Base-by-base conservation (phyloP, 2,329 filamentous ascomycete genomes). In the Aureobasidium vineae region DNA sequence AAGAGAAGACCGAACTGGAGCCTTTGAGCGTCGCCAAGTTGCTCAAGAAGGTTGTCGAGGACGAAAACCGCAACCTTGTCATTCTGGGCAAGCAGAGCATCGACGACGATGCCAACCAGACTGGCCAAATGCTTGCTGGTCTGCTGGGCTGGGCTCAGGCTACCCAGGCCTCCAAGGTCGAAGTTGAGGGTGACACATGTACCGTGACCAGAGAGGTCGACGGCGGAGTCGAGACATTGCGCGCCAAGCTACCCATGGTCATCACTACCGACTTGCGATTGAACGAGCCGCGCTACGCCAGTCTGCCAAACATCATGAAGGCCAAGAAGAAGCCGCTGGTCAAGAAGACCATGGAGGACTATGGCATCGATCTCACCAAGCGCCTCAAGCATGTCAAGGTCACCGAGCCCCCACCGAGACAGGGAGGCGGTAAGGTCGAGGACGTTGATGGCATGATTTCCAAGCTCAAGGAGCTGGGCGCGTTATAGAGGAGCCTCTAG, bases 311-410 rank as follows among this genome's bases (percentile, higher is more conserved):
- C 77, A 98, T 99, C 71, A 99, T 99, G 95, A 99, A 98, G 89
- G 95, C 95, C 63, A 99, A 99, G 90, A 99, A 98, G 90, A 99
- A 99, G 90, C 91, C 91, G 75, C 76, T 99, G 73, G 92, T 95
- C 74, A 98, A 97, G 89, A 90, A 92, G 85, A 91, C 85, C 71
- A 78, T 97, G 77, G 85, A 82, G 66, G 95, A 99, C 76, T 90
- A 90, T 77, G 91, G 90, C 1, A 80, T 97, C 50, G 88, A 92
- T 73, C 86, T 85, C 63, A 84, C 85, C 77, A 88, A 85, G 79
- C 85, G 93, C 73, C 79, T 99, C 77, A 97, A 95, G 87, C 90
- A 92, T 65, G 75, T 98, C 72, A 95, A 95, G 85, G 93, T 99
- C 66, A 75, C 78, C 88, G 95, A 99, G 82, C 95, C 95, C 65